Percentiles rank a stretch among this genome's conserved stretches.
Evolutionary conservation across 495 filamentous ascomycete species (phyloP).

Genomic region (Thozetella sp.): DNA sequence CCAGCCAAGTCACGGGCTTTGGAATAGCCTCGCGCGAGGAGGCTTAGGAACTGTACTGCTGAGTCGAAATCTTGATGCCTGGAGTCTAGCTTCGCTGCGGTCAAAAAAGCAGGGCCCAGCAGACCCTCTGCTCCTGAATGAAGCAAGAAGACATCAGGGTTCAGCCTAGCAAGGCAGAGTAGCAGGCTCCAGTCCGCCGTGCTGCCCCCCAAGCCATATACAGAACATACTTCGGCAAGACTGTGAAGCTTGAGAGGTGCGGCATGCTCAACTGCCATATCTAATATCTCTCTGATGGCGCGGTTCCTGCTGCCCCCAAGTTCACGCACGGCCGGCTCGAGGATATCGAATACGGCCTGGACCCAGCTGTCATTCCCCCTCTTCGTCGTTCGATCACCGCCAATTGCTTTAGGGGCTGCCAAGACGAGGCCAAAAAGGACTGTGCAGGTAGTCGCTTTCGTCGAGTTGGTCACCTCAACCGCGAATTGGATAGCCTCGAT

Average conservation of each 20-base stretch:
- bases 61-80: constrained; percentile 11
- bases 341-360: constrained; percentile 62
- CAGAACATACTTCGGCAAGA: constrained; percentile 39
- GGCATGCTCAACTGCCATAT: constrained; percentile 32
- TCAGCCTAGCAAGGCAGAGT: constrained; percentile 61
- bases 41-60: constrained; percentile 43
- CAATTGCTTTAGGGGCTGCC: constrained; percentile 53
- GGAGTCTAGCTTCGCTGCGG: constrained; percentile 16
- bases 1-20: constrained; percentile 64
- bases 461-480: constrained; percentile 27
- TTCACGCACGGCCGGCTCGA: constrained; percentile 29
- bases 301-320: constrained; percentile 8
- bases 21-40: constrained; percentile 64
- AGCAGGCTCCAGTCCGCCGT: constrained; percentile 63
- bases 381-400: constrained; percentile 50
- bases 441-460: constrained; percentile 34
- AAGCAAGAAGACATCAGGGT: constrained; percentile 68
- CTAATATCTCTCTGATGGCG: constrained; percentile 36
- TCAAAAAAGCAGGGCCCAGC: constrained; percentile 31
- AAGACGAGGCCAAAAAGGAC: constrained; percentile 61
- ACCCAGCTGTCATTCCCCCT: constrained; percentile 64
- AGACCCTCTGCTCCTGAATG: constrained; percentile 28
- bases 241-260: constrained; percentile 19
- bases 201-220: constrained; percentile 34
- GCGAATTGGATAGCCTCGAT: constrained; percentile 31